phyloP scores from a whole-genome alignment of 805 yeast genomes.

The Pichia paraexigua region DNA sequence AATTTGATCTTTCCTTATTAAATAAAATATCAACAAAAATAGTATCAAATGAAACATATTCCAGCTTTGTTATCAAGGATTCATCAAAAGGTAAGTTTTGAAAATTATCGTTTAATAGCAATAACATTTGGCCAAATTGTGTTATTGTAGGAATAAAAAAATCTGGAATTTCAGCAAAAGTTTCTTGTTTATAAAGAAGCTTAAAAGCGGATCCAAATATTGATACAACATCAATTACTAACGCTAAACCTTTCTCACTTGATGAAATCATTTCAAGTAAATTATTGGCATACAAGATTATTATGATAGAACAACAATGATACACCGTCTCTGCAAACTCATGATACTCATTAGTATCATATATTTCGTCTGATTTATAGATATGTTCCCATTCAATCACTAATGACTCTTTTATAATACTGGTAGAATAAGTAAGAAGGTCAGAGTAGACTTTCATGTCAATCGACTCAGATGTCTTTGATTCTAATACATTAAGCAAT shows the following conservation, averaged over 20 bases:
- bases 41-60: conserved; percentile 38
- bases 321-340: not conserved
- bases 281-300: not conserved
- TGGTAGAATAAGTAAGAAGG: not conserved
- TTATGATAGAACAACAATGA: not conserved
- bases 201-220: not conserved
- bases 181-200: not conserved
- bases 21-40: conserved; percentile 32
- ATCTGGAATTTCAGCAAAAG: conserved; percentile 5
- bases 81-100: conserved; percentile 11
- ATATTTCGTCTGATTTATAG: not conserved
- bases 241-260: not conserved
- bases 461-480: not conserved
- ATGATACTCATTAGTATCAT: not conserved
- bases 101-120: not conserved
- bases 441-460: not conserved
- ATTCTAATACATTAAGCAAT: not conserved
- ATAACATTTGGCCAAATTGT: not conserved
- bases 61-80: conserved; percentile 42
- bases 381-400: conserved; percentile 5
- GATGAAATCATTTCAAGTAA: not conserved
- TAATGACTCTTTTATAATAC: not conserved
- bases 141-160: not conserved
- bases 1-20: not conserved
- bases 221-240: conserved; percentile 1